Conservation (phyloP, 2,329 filamentous ascomycete species). For the Aspergillus sojae region DNA sequence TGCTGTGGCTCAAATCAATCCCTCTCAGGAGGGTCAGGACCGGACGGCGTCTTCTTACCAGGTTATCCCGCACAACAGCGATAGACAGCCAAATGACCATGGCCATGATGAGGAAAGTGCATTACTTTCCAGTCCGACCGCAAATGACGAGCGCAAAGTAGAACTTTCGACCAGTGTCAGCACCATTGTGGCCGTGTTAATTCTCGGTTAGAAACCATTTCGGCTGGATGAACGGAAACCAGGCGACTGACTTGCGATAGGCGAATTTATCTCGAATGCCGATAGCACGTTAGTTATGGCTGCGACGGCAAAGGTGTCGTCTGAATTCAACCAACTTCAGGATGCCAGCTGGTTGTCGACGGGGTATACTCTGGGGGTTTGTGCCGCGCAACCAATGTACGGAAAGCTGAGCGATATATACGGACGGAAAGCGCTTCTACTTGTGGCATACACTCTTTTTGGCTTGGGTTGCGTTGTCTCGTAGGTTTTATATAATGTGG, state of each 20-base stretch:
- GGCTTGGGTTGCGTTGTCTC: conserved; percentile 48
- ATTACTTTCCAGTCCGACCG: not conserved
- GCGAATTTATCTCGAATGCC: conserved; percentile 67
- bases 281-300: conserved; percentile 68
- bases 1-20: conserved; percentile 5
- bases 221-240: not conserved
- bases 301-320: conserved; percentile 64
- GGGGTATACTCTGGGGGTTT: conserved; percentile 54
- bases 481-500: conserved; percentile 15
- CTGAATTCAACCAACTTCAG: conserved; percentile 60
- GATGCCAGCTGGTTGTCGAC: conserved; percentile 63
- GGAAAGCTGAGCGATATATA: conserved; percentile 63
- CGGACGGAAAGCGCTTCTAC: conserved; percentile 55
- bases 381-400: conserved; percentile 57
- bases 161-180: conserved; percentile 21
- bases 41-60: not conserved
- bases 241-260: conserved; percentile 29
- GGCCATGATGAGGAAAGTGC: conserved; percentile 11
- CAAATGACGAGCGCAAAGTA: conserved; percentile 1
- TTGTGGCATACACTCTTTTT: conserved; percentile 56
- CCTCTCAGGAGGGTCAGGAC: not conserved
- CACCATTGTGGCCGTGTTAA: conserved; percentile 31
- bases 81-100: not conserved
- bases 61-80: conserved; percentile 2
- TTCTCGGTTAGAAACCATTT: conserved; percentile 27